Evolutionary conservation across 345 rosid genomes (phyloP), one percentile per base, ranked within the genome.

Genomic region (Salix purpurea): DNA sequence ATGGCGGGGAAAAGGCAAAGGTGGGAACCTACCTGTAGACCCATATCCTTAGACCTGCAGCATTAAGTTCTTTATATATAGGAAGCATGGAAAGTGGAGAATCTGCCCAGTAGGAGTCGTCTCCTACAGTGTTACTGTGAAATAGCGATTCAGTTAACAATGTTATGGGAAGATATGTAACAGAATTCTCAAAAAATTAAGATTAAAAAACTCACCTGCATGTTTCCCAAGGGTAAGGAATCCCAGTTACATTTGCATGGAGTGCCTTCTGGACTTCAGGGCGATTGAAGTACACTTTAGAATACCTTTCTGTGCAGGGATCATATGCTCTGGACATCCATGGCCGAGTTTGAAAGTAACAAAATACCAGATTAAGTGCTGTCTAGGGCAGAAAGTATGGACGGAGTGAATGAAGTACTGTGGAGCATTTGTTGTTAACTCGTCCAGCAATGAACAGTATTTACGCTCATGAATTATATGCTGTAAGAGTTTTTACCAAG

Each of bases 261-360:
- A 96, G 82, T 62, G 97, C 99, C 79, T 84, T 88, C 89, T 96
- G 99, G 75, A 93, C 99, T 82, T 94, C 92, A 0, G 88, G 98
- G 62, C 16, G 86, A 84, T 96, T 96, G 85, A 96, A 94, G 78
- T 96, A 93, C 86, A 82, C 69, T 66, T 71, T 70, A 1, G 99
- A 88, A 84, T 93, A 86, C 80, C 97, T 91, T 78, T 90, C 97
- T 2, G 95, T 92, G 87, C 98, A 96, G 24, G 99, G 99, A 87
- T 96, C 99, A 76, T 91, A 93, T 69, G 97, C 95, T 83, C 98
- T 88, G 50, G 97, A 88, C 95, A 93, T 96, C 98, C 97, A 93
- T 62, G 97, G 98, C 97, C 92, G 85, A 78, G 76, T 81, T 65
- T 73, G 44, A 75, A 71, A 82, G 48, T 42, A 74, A 76, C 18